Evolutionary conservation across 148 eudicot species (phyloP), one percentile per base, ranked within the genome.

Genomic region (Silene conica): DNA sequence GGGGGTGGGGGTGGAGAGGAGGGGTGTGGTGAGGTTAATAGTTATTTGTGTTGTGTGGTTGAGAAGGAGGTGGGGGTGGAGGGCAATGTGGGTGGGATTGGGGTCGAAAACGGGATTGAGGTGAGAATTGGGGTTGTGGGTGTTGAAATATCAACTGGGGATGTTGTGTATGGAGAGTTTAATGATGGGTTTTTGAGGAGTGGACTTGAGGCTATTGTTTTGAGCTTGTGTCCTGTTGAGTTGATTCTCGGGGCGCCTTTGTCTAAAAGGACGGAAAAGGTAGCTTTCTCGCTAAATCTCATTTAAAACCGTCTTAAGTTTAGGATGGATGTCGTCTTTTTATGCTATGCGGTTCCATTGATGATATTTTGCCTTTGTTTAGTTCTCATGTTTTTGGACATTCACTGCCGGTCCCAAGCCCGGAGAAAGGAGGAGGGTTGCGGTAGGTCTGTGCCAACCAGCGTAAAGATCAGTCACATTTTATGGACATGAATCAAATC

Each of bases 81-180:
- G 34, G 34, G 34, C 60, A 80, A 76, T 78, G 78, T 75, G 67
- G 88, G 34, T 31, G 34, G 34, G 1, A 2, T 31, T 31, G 34
- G 43, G 81, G 55, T 63, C 15, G 55, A 50, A 50, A 50, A 71
- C 70, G 80, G 84, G 60, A 59, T 78, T 68, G 96, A 92, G 81
- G 87, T 80, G 77, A 90, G 69, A 66, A 84, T 90, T 76, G 98
- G 97, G 77, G 83, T 87, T 65, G 92, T 95, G 68, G 96, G 81
- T 10, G 92, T 95, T 54, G 98, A 95, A 78, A 75, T 88, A 70
- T 95, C 98, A 7, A 95, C 97, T 14, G 98, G 98, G 76, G 98
- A 95, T 76, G 93, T 92, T 70, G 85, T 92, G 63, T 88, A 88
- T 78, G 92, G 93, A 14, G 97, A 91, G 80, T 88, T 95, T 64